Percentiles rank a stretch among this genome's conserved stretches.
These are phyloP conservation scores for Russula lepida DNA, from an alignment of 768 basidiomycete species.

Conservation along the genomic window DNA sequence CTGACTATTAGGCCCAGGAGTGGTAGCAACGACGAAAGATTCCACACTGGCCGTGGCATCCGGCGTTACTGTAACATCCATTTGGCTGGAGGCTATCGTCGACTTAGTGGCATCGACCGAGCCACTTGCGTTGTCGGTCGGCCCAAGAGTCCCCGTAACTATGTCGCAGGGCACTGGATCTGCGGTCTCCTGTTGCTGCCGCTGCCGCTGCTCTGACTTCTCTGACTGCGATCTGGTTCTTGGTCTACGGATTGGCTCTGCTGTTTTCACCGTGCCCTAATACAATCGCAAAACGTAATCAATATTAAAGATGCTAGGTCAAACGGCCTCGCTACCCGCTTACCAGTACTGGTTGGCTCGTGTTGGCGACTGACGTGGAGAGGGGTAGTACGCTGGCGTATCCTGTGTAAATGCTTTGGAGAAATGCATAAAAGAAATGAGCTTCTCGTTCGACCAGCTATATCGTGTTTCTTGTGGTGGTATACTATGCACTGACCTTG, in stretches of 20 bases:
- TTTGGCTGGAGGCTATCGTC: neutral
- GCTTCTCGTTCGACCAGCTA: neutral
- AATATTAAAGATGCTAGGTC: neutral
- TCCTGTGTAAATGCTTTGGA: neutral
- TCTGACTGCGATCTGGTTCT: neutral
- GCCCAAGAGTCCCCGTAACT: neutral
- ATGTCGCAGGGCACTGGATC: neutral
- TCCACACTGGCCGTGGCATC: too few species aligned
- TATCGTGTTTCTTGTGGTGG: neutral
- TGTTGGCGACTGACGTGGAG: neutral
- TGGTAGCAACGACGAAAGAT: too few species aligned
- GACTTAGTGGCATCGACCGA: neutral
- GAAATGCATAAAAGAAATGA: neutral
- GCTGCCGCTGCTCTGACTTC: neutral
- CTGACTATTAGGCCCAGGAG: too few species aligned
- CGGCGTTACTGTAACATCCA: neutral
- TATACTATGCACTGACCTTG: neutral
- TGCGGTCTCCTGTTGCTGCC: neutral
- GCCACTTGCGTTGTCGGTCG: neutral
- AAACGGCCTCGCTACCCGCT: neutral
- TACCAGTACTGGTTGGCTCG: neutral
- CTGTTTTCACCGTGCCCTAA: neutral
- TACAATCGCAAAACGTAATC: neutral
- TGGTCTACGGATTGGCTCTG: neutral
- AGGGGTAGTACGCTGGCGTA: neutral